Percentiles rank a stretch among this genome's conserved stretches.
Conservation (phyloP, 176 grass and related monocot species). For the Microstegium vimineum region DNA sequence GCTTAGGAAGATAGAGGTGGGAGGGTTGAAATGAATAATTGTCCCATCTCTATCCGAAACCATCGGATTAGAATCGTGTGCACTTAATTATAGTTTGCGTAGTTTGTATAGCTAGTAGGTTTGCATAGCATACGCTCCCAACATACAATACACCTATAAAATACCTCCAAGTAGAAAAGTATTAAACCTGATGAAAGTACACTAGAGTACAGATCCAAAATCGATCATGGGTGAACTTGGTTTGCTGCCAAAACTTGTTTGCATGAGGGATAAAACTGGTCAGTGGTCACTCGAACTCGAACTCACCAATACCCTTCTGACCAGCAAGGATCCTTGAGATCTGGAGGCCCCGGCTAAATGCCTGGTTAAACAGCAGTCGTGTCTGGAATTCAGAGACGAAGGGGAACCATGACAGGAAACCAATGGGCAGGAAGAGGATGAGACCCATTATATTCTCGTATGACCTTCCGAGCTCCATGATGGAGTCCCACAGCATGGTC, state of each 20-base stretch:
- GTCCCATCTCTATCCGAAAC: no score
- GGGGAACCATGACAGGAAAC: constrained; percentile 90
- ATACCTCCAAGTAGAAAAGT: background rate
- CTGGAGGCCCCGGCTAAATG: constrained; percentile 88
- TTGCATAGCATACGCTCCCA: no score
- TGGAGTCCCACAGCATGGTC: constrained; percentile 75
- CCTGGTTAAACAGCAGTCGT: constrained; percentile 89
- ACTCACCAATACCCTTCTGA: constrained; percentile 37
- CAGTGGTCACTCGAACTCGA: constrained; percentile 27
- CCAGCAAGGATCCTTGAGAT: constrained; percentile 91
- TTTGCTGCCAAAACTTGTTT: background rate
- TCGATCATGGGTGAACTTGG: background rate
- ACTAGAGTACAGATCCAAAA: background rate
- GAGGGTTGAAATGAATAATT: no score
- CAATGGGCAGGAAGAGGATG: constrained; percentile 74
- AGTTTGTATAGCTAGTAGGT: no score
- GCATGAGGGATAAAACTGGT: background rate
- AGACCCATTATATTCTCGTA: constrained; percentile 91
- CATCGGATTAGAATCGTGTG: no score
- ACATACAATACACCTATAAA: no score
- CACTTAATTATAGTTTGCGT: no score
- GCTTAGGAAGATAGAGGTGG: no score
- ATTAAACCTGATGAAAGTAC: background rate
- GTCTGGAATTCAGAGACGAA: constrained; percentile 98
- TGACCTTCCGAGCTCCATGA: constrained; percentile 84